Conservation (phyloP, 1,284 basidiomycete species). For the Moniliophthora roreri region DNA sequence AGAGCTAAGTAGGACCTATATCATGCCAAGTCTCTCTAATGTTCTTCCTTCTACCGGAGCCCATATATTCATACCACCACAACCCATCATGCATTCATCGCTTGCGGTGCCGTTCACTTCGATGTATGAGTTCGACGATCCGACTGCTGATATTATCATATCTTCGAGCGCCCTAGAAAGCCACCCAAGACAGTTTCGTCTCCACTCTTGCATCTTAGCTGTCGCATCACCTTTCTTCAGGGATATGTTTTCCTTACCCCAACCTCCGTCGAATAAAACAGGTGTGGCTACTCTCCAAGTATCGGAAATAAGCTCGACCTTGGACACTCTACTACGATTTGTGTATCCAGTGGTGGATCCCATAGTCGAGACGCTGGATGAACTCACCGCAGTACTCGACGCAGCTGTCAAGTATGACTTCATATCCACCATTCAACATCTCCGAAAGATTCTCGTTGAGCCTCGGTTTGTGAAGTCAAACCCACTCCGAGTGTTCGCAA, state of each 20-base stretch:
- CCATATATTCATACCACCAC: too few relatives aligned
- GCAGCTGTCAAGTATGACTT: slow-evolving; percentile 70
- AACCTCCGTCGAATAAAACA: slow-evolving; percentile 28
- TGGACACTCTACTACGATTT: slow-evolving; percentile 54
- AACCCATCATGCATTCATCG: not conserved
- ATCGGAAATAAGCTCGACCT: slow-evolving; percentile 43
- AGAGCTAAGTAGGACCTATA: too few relatives aligned
- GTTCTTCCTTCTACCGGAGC: too few relatives aligned
- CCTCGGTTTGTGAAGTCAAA: slow-evolving; percentile 44
- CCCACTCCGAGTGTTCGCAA: slow-evolving; percentile 66
- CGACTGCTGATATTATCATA: slow-evolving; percentile 57
- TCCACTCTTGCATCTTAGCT: slow-evolving; percentile 62
- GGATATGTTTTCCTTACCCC: slow-evolving; percentile 68
- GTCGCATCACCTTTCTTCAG: slow-evolving; percentile 66
- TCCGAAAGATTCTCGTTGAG: slow-evolving; percentile 53
- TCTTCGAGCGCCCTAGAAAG: slow-evolving; percentile 37
- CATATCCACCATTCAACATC: slow-evolving; percentile 37
- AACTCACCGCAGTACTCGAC: slow-evolving; percentile 49
- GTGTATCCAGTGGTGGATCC: slow-evolving; percentile 56
- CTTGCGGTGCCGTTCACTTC: not conserved
- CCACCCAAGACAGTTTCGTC: slow-evolving; percentile 49
- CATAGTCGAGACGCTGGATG: slow-evolving; percentile 44
- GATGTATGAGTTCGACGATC: slow-evolving; percentile 35
- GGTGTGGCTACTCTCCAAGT: slow-evolving; percentile 52
- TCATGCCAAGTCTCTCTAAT: too few relatives aligned